Conservation (phyloP, 139 green algal genomes). For the Haematococcus lacustris region DNA sequence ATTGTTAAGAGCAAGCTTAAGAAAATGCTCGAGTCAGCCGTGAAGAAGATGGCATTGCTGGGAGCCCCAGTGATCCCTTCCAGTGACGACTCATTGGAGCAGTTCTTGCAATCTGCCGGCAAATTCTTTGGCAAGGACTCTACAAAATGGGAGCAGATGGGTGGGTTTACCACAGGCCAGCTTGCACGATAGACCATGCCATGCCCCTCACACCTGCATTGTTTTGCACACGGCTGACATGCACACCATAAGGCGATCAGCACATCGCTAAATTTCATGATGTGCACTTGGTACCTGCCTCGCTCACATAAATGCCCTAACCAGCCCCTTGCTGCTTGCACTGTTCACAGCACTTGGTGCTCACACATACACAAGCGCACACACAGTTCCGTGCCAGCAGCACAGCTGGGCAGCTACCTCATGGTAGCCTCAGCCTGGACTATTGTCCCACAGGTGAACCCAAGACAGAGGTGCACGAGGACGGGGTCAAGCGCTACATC, state of each 20-base stretch:
- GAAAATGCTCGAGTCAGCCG: slow-evolving; percentile 27
- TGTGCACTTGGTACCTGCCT: no score
- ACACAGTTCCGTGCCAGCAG: no score
- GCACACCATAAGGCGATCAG: not conserved
- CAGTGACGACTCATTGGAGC: slow-evolving; percentile 41
- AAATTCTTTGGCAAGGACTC: slow-evolving; percentile 64
- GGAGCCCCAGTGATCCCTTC: slow-evolving; percentile 31
- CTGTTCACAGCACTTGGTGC: no score
- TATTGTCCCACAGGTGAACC: slow-evolving; percentile 1
- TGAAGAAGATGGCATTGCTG: slow-evolving; percentile 31
- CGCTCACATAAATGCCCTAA: no score
- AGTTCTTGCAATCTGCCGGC: slow-evolving; percentile 42
- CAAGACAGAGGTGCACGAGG: slow-evolving; percentile 24
- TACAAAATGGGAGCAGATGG: slow-evolving; percentile 49
- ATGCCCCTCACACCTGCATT: not conserved
- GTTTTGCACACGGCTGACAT: not conserved
- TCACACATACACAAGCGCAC: no score
- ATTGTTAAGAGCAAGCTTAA: slow-evolving; percentile 39
- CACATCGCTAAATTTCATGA: not conserved
- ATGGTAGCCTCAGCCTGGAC: not conserved
- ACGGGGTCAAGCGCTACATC: slow-evolving; percentile 49
- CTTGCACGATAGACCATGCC: not conserved
- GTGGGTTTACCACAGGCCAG: slow-evolving; percentile 27
- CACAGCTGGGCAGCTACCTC: no score
- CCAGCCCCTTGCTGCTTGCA: no score